Percentiles rank a stretch among this genome's conserved stretches.
phyloP scores from a whole-genome alignment of 306 rosid species.

The Inga laurina region DNA sequence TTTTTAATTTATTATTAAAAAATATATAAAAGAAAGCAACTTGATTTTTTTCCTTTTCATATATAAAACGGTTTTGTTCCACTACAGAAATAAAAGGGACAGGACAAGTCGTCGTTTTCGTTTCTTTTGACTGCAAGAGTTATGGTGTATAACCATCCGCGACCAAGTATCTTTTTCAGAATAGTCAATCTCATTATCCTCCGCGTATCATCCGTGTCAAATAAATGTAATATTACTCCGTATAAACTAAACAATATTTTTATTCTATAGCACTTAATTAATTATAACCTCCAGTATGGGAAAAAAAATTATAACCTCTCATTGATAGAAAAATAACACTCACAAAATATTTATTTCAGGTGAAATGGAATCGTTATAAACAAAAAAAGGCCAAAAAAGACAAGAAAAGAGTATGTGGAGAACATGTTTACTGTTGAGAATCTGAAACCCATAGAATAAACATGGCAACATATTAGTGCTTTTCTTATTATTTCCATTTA shows the following conservation, averaged over 20 bases:
- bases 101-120: not conserved
- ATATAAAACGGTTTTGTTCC: constrained; percentile 17
- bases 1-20: no score
- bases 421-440: not conserved
- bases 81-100: constrained; percentile 16
- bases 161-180: not conserved
- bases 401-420: not conserved
- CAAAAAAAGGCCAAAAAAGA: not conserved
- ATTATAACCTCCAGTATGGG: not conserved
- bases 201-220: not conserved
- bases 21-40: not conserved
- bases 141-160: not conserved
- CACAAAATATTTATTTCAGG: not conserved
- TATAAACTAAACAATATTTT: not conserved
- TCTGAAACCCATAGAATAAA: not conserved
- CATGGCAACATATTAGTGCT: not conserved
- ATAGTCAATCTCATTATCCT: not conserved
- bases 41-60: not conserved
- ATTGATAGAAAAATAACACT: not conserved
- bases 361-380: not conserved
- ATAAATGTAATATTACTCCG: not conserved
- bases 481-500: not conserved
- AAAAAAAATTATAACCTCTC: not conserved
- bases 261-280: not conserved
- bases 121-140: not conserved